These are phyloP conservation scores for Gossypium sturtianum DNA, from an alignment of 345 rosid species.

Conservation along the genomic window DNA sequence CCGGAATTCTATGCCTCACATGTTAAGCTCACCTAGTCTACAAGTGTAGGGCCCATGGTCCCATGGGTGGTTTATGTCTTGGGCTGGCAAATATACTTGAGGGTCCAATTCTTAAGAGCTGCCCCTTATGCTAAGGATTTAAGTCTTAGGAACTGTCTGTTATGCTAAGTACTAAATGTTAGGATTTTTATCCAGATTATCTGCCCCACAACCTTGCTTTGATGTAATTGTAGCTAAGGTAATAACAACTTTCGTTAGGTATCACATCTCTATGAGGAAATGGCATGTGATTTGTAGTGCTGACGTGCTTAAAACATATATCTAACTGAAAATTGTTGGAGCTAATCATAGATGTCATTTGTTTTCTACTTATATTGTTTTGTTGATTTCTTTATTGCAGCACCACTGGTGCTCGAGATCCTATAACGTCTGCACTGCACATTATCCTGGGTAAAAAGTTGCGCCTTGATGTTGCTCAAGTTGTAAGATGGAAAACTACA, in stretches of 20 bases:
- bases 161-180: not conserved
- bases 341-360: not conserved
- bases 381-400: slow-evolving; percentile 37
- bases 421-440: slow-evolving; percentile 84
- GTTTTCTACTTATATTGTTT: not conserved
- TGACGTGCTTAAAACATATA: not conserved
- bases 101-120: not conserved
- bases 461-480: slow-evolving; percentile 80
- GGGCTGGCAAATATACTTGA: not conserved
- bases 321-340: not conserved
- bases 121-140: not conserved
- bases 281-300: not conserved
- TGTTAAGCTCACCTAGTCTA: not conserved
- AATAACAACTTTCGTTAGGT: not conserved
- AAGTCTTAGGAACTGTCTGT: not conserved
- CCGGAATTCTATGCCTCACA: not conserved
- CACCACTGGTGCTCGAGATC: slow-evolving; percentile 93
- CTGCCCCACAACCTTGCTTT: not conserved
- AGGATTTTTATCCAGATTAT: not conserved
- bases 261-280: not conserved
- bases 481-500: slow-evolving; percentile 86
- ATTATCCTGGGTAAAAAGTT: slow-evolving; percentile 76
- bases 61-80: not conserved
- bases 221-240: not conserved
- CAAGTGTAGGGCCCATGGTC: not conserved